A percentile compares a stretch with the other conserved stretches of the same genome.
Evolutionary conservation across 1,139 yeast species (phyloP).

Genomic region (Pichia sp.): DNA sequence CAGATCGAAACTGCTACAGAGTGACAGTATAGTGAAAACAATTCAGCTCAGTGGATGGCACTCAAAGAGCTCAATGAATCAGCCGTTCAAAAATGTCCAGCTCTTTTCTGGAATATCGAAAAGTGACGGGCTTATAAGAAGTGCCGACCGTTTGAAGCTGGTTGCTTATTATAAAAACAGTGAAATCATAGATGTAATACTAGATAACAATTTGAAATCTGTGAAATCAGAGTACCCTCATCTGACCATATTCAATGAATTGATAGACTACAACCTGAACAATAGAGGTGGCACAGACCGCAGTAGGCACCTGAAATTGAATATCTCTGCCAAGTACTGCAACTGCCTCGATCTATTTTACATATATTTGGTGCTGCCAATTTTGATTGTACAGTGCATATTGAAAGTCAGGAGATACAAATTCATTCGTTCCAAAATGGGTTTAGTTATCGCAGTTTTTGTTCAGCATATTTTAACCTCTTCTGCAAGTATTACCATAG

Average conservation of each 20-base stretch:
- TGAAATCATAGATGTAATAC: conserved; percentile 7
- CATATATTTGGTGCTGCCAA: conserved; percentile 30
- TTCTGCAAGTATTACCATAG: conserved; percentile 49
- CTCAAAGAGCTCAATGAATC: conserved; percentile 19
- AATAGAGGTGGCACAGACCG: no score
- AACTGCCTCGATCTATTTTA: conserved; percentile 22
- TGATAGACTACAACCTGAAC: neutral
- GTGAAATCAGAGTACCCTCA: conserved; percentile 12
- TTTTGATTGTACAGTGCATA: conserved; percentile 31
- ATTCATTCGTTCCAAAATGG: conserved; percentile 54
- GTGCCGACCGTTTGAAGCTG: conserved; percentile 42
- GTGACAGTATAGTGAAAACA: conserved; percentile 34
- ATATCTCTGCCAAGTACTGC: conserved; percentile 13
- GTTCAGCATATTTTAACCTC: conserved; percentile 47
- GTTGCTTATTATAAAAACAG: conserved; percentile 29
- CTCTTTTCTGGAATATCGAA: conserved; percentile 41
- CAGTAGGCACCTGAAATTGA: neutral
- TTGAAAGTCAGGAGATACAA: conserved; percentile 52
- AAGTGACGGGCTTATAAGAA: conserved; percentile 46
- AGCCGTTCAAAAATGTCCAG: conserved; percentile 24
- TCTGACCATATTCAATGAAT: neutral
- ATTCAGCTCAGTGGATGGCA: conserved; percentile 30
- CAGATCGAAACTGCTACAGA: conserved; percentile 26
- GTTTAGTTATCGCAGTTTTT: conserved; percentile 57
- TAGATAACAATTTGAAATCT: conserved; percentile 31